Percentiles rank a stretch among this genome's conserved stretches.
phyloP scores from a whole-genome alignment of 2,329 filamentous ascomycete species.

The Calonectria crousiana region DNA sequence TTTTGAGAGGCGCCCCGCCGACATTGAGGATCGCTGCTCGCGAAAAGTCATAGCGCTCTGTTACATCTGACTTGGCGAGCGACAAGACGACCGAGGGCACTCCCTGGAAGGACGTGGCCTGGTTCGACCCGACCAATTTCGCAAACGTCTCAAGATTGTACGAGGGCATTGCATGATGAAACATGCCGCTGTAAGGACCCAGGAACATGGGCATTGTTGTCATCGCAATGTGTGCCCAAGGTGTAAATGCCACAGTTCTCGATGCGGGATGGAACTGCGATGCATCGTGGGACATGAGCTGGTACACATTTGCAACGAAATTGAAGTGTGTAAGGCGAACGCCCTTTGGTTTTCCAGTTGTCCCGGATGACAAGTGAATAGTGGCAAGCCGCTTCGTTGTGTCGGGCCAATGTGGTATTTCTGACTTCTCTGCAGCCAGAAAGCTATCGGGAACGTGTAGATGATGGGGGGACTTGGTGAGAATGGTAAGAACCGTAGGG shows the following conservation, averaged over 20 bases:
- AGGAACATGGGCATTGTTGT: constrained; percentile 59
- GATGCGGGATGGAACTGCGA: constrained; percentile 50
- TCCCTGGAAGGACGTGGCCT: constrained; percentile 54
- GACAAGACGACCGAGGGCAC: constrained; percentile 54
- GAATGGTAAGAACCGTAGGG: constrained; percentile 52
- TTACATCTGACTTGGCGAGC: constrained; percentile 52
- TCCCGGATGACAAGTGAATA: constrained; percentile 66
- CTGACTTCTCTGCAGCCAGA: constrained; percentile 43
- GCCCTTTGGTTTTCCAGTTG: constrained; percentile 85
- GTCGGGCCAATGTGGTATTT: constrained; percentile 52
- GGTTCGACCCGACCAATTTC: constrained; percentile 49
- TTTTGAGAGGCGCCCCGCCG: constrained; percentile 51
- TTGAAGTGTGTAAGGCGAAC: constrained; percentile 82
- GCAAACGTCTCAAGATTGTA: constrained; percentile 52
- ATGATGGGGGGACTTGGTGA: constrained; percentile 38
- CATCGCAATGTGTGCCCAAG: constrained; percentile 58
- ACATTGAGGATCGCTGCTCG: constrained; percentile 51
- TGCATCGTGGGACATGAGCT: constrained; percentile 53
- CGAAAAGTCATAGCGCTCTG: constrained; percentile 52
- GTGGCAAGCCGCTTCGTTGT: constrained; percentile 51
- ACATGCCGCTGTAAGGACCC: constrained; percentile 57
- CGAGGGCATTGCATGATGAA: constrained; percentile 57
- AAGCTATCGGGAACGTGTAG: constrained; percentile 51
- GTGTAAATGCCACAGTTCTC: constrained; percentile 55
- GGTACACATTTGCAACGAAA: constrained; percentile 74